Base-by-base conservation (phyloP, 257 asterid genomes). In the Vinca minor region DNA sequence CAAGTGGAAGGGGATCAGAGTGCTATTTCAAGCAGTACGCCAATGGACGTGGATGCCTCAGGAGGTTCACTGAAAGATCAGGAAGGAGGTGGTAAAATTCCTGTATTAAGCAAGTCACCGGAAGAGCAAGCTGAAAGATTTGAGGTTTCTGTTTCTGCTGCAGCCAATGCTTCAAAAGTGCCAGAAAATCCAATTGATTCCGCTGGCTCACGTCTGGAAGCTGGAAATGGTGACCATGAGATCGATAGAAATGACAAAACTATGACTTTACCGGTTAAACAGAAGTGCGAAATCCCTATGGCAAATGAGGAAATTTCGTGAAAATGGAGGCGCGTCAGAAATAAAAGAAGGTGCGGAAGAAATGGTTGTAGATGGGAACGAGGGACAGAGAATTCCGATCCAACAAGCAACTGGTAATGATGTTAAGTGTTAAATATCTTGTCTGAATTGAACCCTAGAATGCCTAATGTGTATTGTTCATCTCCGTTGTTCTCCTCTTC, bases 51-150 rank as follows among this genome's bases (percentile, higher is more conserved):
- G 66, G 61, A 71, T 46, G 69, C 73, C 70, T 59, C 62, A 29
- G 71, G 74, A 68, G 61, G 69, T 59, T 39, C 62, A 62, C 34
- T 66, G 38, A 63, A 73, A 14, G 76, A 57, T 68, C 56, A 63
- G 54, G 72, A 55, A 31, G 82, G 50, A 38, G 81, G 69, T 52
- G 48, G 47, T 62, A 79, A 42, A 71, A 23, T 74, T 71, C 68
- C 76, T 58, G 62, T 69, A 36, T 64, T 72, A 47, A 78, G 75
- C 58, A 68, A 64, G 70, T 45, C 66, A 9, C 21, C 5, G 21
- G 72, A 74, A 70, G 86, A 72, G 21, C 77, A 54, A 25, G 54
- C 39, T 17, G 59, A 25, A 70, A 80, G 49, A 48, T 73, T 60
- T 44, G 64, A 76, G 66, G 63, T 64, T 69, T 64, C n/a, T n/a